phyloP scores from a whole-genome alignment of 176 grass and related monocot genomes.

The Pontederia paniculata region DNA sequence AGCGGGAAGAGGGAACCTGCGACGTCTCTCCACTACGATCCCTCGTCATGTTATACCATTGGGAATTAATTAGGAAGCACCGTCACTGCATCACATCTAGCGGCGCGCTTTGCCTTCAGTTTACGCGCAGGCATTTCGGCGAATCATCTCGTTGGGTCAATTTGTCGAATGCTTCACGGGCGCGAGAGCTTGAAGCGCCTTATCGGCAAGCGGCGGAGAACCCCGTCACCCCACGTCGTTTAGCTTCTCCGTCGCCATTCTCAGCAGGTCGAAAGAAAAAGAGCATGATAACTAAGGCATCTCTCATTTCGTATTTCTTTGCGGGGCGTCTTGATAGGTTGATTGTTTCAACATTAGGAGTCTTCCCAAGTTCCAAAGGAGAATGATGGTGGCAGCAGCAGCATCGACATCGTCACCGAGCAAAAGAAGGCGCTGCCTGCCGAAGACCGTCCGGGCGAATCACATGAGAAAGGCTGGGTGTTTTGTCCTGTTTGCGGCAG shows the following conservation, averaged over 20 bases:
- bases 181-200: constrained; percentile 63
- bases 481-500: constrained; percentile 65
- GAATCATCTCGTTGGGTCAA: too few relatives aligned
- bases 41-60: too few relatives aligned
- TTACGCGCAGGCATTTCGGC: too few relatives aligned
- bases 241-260: constrained; percentile 10
- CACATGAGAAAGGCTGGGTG: constrained; percentile 31
- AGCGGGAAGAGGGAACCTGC: too few relatives aligned
- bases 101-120: too few relatives aligned
- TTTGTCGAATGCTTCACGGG: constrained; percentile 25
- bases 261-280: constrained; percentile 22
- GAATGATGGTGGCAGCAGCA: constrained; percentile 3
- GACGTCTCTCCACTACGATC: too few relatives aligned
- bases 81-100: too few relatives aligned
- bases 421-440: background rate
- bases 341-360: background rate
- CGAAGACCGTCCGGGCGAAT: background rate
- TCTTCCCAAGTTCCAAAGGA: background rate
- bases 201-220: constrained; percentile 51
- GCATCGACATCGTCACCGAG: background rate
- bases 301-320: background rate
- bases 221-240: constrained; percentile 19
- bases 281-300: background rate
- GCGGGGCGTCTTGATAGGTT: too few relatives aligned
- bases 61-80: too few relatives aligned